These are phyloP conservation scores for Oenanthe sinensis DNA, from an alignment of 129 eudicot species.

Conservation along the genomic window DNA sequence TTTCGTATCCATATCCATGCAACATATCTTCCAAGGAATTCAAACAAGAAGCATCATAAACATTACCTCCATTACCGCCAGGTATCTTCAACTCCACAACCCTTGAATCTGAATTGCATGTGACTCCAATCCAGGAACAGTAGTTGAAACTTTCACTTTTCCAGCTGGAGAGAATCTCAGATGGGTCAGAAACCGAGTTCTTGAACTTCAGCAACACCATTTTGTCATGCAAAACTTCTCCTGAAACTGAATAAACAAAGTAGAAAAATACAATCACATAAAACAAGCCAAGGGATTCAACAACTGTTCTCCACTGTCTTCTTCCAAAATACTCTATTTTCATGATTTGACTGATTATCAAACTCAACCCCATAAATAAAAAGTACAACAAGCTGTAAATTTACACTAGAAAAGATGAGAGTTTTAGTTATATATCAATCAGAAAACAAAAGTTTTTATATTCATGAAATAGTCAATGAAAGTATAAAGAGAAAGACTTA, in stretches of 20 bases:
- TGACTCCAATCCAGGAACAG: constrained; percentile 69
- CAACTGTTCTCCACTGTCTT: neutral
- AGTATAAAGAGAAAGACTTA: neutral
- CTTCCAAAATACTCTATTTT: neutral
- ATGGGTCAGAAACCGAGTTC: constrained; percentile 48
- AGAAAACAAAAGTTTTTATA: neutral
- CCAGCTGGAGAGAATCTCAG: constrained; percentile 56
- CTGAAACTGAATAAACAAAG: constrained; percentile 23
- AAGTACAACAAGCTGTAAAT: neutral
- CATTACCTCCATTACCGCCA: constrained; percentile 50
- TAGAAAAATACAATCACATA: constrained; percentile 14
- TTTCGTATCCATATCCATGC: constrained; percentile 31
- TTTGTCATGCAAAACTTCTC: constrained; percentile 25
- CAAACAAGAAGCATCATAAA: constrained; percentile 36
- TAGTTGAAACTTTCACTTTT: constrained; percentile 24
- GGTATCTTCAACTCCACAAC: constrained; percentile 38
- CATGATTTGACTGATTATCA: neutral
- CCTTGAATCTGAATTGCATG: constrained; percentile 47
- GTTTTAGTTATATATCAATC: neutral
- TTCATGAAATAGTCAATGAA: neutral
- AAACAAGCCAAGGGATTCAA: neutral
- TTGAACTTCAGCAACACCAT: constrained; percentile 40
- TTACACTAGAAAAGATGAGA: neutral
- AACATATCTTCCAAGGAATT: constrained; percentile 17
- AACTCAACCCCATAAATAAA: neutral